Evolutionary conservation across 2,329 filamentous ascomycete genomes (phyloP).

Genomic region (Fusarium compactum): DNA sequence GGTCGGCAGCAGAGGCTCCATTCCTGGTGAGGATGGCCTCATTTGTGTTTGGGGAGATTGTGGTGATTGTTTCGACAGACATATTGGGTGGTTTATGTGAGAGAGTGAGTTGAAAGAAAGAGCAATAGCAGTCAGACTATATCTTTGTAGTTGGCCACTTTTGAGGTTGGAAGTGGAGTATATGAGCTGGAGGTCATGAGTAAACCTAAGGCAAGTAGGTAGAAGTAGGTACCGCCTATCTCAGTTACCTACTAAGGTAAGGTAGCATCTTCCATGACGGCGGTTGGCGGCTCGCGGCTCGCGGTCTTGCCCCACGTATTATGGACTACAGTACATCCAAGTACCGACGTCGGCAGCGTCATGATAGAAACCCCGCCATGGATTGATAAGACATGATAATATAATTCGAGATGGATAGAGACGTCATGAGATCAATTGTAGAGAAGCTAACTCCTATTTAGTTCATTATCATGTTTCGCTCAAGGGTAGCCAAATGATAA

Average conservation of each 20-base stretch:
- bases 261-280: constrained; percentile 24
- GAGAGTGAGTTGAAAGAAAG: constrained; percentile 7
- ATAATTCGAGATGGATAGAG: not conserved
- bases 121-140: constrained; percentile 12
- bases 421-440: not conserved
- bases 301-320: constrained; percentile 44
- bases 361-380: constrained; percentile 38
- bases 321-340: not conserved
- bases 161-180: constrained; percentile 43
- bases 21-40: constrained; percentile 83
- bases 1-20: constrained; percentile 77
- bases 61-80: constrained; percentile 75
- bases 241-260: too few relatives aligned
- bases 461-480: not conserved
- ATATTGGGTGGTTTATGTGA: constrained; percentile 53
- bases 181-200: constrained; percentile 30
- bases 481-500: not conserved
- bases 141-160: constrained; percentile 34
- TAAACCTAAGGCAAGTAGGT: constrained; percentile 2
- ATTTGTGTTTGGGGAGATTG: constrained; percentile 92
- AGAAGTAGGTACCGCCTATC: not conserved
- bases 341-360: constrained; percentile 43
- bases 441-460: not conserved
- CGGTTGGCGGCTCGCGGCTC: constrained; percentile 41
- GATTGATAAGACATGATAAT: constrained; percentile 14